These are phyloP conservation scores for Eustoma russellianum DNA, from an alignment of 257 asterid species.

Conservation along the genomic window DNA sequence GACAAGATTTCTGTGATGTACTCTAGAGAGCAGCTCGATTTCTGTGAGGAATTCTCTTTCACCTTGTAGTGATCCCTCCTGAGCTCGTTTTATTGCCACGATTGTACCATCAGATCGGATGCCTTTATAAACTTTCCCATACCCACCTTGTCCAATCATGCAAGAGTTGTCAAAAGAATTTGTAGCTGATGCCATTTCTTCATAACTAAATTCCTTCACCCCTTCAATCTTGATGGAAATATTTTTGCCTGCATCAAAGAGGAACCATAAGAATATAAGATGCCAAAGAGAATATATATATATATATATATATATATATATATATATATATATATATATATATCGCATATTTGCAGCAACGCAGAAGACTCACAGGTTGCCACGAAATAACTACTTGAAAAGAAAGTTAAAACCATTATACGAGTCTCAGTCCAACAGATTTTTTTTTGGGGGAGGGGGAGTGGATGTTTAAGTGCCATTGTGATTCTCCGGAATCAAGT, in stretches of 20 bases:
- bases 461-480: too few relatives aligned
- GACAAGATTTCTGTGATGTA: conserved; percentile 88
- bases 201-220: conserved; percentile 60
- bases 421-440: too few relatives aligned
- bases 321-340: too few relatives aligned
- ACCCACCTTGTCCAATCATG: conserved; percentile 87
- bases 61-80: conserved; percentile 90
- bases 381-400: too few relatives aligned
- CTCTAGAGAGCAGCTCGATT: conserved; percentile 74
- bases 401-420: too few relatives aligned
- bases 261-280: conserved; percentile 1
- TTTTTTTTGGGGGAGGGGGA: too few relatives aligned
- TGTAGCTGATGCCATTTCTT: conserved; percentile 72
- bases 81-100: conserved; percentile 95
- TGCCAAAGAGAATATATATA: too few relatives aligned
- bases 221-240: conserved; percentile 73
- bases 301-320: too few relatives aligned
- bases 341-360: too few relatives aligned
- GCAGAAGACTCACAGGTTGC: too few relatives aligned
- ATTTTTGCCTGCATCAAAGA: conserved; percentile 53
- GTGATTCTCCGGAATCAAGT: too few relatives aligned
- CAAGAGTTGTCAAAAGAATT: conserved; percentile 44
- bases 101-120: conserved; percentile 62
- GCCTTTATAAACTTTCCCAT: conserved; percentile 87
- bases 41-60: conserved; percentile 95